A percentile compares a stretch with the other conserved stretches of the same genome.
Evolutionary conservation across 306 rosid genomes (phyloP).

Genomic region (Casuarina glauca): DNA sequence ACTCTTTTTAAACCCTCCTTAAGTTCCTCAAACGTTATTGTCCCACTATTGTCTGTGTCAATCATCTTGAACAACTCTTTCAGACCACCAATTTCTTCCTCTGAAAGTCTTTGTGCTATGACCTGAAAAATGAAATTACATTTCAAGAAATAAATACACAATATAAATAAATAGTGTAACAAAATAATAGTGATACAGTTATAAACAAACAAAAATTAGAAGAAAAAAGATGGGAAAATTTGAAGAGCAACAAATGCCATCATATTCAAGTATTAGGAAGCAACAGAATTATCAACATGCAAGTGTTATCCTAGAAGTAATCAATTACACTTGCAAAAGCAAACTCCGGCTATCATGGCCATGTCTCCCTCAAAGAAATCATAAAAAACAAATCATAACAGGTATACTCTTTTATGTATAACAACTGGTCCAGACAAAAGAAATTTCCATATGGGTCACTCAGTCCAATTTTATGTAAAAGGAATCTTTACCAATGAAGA

Average conservation of each 20-base stretch:
- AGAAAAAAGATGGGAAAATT: not conserved
- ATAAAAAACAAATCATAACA: not conserved
- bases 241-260: not conserved
- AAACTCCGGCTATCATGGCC: not conserved
- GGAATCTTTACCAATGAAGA: not conserved
- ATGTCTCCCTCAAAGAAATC: not conserved
- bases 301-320: not conserved
- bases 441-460: not conserved
- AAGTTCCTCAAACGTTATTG: slow-evolving; percentile 88
- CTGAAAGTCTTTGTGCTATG: slow-evolving; percentile 86
- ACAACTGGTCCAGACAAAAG: not conserved
- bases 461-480: not conserved
- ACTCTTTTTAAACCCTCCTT: slow-evolving; percentile 73
- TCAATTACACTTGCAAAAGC: not conserved
- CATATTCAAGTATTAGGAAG: not conserved
- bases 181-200: slow-evolving; percentile 6
- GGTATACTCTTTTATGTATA: not conserved
- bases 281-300: not conserved
- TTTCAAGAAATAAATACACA: not conserved
- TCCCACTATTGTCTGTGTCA: slow-evolving; percentile 77
- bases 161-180: slow-evolving; percentile 10
- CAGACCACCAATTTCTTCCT: slow-evolving; percentile 91
- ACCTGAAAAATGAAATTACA: slow-evolving; percentile 47
- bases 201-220: not conserved
- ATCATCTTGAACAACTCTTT: slow-evolving; percentile 89